These are phyloP conservation scores for Stagonosporopsis rhizophila DNA, from an alignment of 2,329 filamentous ascomycete genomes.

Conservation along the genomic window DNA sequence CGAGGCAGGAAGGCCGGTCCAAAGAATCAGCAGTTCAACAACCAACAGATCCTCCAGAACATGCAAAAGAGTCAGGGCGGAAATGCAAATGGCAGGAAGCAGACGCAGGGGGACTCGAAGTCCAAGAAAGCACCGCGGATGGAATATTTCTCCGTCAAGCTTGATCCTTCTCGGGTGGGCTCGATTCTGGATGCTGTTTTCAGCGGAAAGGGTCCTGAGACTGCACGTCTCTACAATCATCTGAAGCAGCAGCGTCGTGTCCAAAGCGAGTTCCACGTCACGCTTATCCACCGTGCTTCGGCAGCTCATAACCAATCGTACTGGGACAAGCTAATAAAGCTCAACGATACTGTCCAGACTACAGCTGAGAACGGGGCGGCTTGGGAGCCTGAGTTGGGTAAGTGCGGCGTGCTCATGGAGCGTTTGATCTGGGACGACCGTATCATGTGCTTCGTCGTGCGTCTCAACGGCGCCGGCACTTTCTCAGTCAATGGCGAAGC, in stretches of 20 bases:
- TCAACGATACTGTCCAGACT: conserved; percentile 55
- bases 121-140: conserved; percentile 60
- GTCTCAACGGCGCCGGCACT: conserved; percentile 52
- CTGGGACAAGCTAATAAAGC: conserved; percentile 75
- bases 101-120: conserved; percentile 46
- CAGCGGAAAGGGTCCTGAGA: conserved; percentile 59
- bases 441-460: conserved; percentile 89
- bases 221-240: conserved; percentile 74
- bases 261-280: conserved; percentile 90
- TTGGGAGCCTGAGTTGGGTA: conserved; percentile 64
- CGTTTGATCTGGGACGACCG: conserved; percentile 81
- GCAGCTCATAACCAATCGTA: conserved; percentile 68
- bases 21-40: conserved; percentile 39
- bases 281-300: conserved; percentile 81
- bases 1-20: conserved; percentile 46
- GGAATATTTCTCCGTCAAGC: conserved; percentile 70
- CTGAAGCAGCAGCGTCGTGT: conserved; percentile 77
- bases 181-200: conserved; percentile 75
- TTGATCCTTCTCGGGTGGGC: conserved; percentile 61
- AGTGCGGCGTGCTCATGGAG: conserved; percentile 68
- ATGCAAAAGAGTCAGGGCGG: conserved; percentile 38
- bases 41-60: conserved; percentile 44
- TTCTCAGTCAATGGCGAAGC: conserved; percentile 28
- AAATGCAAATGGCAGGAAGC: conserved; percentile 16
- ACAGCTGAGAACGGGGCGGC: conserved; percentile 48